Evolutionary conservation across 805 yeast genomes (phyloP), one percentile per base, ranked within the genome.

Genomic region (Spathaspora gorwiae): DNA sequence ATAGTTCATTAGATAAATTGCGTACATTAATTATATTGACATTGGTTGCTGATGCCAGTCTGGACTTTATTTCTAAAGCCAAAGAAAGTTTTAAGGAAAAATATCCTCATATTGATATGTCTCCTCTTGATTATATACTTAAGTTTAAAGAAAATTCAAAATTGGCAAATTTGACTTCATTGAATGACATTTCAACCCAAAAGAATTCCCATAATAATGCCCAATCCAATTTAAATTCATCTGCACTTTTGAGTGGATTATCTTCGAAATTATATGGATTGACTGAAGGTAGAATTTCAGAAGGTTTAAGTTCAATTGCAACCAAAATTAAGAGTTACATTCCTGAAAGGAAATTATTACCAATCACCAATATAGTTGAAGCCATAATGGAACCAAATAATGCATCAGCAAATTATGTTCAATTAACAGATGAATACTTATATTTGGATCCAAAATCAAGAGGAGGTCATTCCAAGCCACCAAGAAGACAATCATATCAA

Each of bases 381-480:
- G 85, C 96, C 2, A 79, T 94, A 13, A 83, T 90, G 87, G 95
- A 88, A 50, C 97, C 98, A 7, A 60, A 59, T 13, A 75, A 73
- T 47, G 80, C 90, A 5, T 73, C 81, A 6, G 79, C 75, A 51
- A 78, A 77, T 33, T 79, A 85, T n/a, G 63, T 83, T 42, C 81
- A 78, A 53, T 65, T 87, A 40, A 88, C 96, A 0, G 98, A 90
- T 60, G 95, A 88, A 51, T 94, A 92, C 64, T 66, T 92, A 46
- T 92, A 83, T 61, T 86, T 88, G 57, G 97, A 94, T 63, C 97
- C 99, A 27, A 83, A 80, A 54, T 83, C 88, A 2, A 78, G 98
- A 52, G 98, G 98, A 4, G 84, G 95, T 6, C 90, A 85, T 55
- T 82, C 96, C 3, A 82, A 85, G 55, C 92, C 90, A 33, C 97